Base-by-base conservation (phyloP, 2,329 filamentous ascomycete genomes). In the Scorias spongiosa region DNA sequence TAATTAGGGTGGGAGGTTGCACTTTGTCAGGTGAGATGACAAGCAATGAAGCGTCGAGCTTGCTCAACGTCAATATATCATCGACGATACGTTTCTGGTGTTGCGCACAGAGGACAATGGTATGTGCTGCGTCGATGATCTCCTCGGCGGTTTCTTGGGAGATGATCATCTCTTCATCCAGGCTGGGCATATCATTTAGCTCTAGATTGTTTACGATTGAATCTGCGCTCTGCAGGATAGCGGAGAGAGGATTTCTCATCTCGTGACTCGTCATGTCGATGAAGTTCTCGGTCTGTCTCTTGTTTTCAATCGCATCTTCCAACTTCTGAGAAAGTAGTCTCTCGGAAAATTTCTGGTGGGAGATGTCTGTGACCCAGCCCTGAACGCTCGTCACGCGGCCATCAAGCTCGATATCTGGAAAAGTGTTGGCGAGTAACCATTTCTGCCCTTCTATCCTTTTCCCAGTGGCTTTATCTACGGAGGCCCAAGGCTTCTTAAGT, bases 141-240 rank as follows among this genome's bases (percentile, higher is more conserved):
- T 57, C 53, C 29, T 56, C 49, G 7, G 48, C 49, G 6, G 46
- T 39, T 10, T 44, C 40, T 8, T 48, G 41, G 3, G 42, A 36
- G 12, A 54, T 10, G 46, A 55, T 46, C 20, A 54, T 38, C 6
- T 58, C 56, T 42, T 63, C 57, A 15, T 51, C 42, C 8, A 48
- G 20, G 10, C 48, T 42, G 2, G 49, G 45, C 46, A 50, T 44
- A 12, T 43, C 48, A 7, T 39, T 40, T 2, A 44, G 36, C 14
- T 49, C 48, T 5, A 67, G 49, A 0, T 56, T 60, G 15, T 52
- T 58, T 9, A 61, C 52, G 36, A 69, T 67, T 1, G 59, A 60
- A 36, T 70, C 66, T 2, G 66, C 66, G 42, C 60, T 64, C 34
- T 67, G 65, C 4, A 69, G 52, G 28, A 69, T 67, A 0, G 66